Base-by-base conservation (phyloP, 202 grass and related monocot species). In the Elaeis oleifera region DNA sequence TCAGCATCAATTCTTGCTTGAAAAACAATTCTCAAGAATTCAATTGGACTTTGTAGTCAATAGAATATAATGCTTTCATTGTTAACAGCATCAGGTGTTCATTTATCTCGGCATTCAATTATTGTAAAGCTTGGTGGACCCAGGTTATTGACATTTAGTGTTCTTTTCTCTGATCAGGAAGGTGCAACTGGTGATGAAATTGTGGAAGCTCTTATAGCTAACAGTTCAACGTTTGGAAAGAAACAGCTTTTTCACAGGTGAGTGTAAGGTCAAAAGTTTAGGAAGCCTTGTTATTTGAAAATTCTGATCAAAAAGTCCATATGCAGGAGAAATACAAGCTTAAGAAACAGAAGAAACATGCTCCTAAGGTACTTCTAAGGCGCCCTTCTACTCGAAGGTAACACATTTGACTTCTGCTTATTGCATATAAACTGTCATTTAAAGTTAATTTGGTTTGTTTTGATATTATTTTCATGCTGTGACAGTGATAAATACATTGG, bases 271-370 rank as follows among this genome's bases (percentile, higher is more conserved):
- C 0, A 3, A 61, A 16, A 24, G 50, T 65, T 14, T 19, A 72
- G 67, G 4, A 29, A 44, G 49, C 26, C 9, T 21, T 71, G 24
- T 18, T 36, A 18, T 67, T 52, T 23, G 16, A 44, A 16, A 23
- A 2, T 65, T n/a, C 23, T 65, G 36, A 54, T 71, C 21, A 44
- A 48, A 50, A 22, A 63, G 39, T 63, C 71, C 51, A 7, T 36
- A 3, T 65, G 23, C 72, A 97, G 91, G 87, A 96, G 79, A 97
- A 97, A 74, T 97, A 97, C 79, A 97, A 91, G 58, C 66, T 85
- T 22, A 97, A 97, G 72, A 97, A 97, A 84, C 92, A 97, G 64
- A 97, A 97, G 79, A 97, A 97, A 76, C 89, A 97, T 54, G 92
- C 84, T 7, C 88, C 88, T 49, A 97, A 97, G 74, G 92, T 97